phyloP scores from a whole-genome alignment of 1,284 basidiomycete genomes.

The Volvariella surrecta region DNA sequence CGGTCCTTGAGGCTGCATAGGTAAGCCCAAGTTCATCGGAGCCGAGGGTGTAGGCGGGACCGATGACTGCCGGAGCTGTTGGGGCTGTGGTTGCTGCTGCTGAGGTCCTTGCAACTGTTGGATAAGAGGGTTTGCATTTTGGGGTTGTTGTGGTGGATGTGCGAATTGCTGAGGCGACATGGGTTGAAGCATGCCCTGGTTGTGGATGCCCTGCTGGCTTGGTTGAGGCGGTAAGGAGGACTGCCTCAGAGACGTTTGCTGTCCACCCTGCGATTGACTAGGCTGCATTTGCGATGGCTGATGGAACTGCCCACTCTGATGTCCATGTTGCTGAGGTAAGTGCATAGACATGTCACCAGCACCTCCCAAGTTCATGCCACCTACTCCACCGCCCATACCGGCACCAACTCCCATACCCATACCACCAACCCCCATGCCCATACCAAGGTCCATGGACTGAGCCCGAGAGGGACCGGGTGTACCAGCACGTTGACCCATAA shows the following conservation, averaged over 20 bases:
- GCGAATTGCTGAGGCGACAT: slow-evolving; percentile 9
- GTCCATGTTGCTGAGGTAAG: no score
- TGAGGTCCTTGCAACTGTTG: no score
- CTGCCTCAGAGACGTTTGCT: slow-evolving; percentile 6
- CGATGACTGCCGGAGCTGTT: slow-evolving; percentile 10
- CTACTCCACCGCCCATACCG: background rate
- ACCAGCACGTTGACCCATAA: background rate
- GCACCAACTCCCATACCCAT: slow-evolving; percentile 9
- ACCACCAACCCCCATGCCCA: slow-evolving; percentile 10
- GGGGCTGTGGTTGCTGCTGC: background rate
- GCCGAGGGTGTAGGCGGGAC: slow-evolving; percentile 5
- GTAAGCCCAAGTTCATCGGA: slow-evolving; percentile 9
- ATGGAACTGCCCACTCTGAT: no score
- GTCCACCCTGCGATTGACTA: background rate
- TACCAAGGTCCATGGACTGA: slow-evolving; percentile 3
- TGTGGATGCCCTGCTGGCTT: background rate
- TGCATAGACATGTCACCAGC: background rate
- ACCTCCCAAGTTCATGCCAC: slow-evolving; percentile 4
- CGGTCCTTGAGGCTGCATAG: slow-evolving; percentile 7
- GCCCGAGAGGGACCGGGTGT: no score
- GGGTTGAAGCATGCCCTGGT: no score
- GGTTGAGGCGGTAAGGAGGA: slow-evolving; percentile 9
- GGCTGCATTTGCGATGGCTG: no score
- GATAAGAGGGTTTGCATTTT: no score
- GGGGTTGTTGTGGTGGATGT: slow-evolving; percentile 11